Conservation (phyloP, 2,329 filamentous ascomycete species). For the Curvularia sp. region DNA sequence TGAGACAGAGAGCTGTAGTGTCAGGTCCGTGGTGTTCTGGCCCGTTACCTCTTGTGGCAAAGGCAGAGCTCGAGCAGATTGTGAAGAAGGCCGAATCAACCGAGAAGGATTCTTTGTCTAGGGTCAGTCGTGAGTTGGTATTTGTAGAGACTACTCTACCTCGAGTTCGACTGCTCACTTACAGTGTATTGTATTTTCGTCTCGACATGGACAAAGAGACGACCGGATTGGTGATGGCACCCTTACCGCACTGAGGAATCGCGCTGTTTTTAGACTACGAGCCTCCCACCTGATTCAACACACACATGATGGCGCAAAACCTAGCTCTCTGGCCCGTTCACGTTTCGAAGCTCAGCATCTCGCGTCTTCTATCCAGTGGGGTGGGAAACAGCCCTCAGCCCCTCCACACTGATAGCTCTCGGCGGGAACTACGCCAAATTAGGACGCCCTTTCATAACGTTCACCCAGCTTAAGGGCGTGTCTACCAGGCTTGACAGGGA, state of each 20-base stretch:
- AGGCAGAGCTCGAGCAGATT: conserved; percentile 33
- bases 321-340: conserved; percentile 30
- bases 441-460: conserved; percentile 27
- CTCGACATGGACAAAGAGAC: conserved; percentile 53
- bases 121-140: conserved; percentile 45
- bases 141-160: conserved; percentile 48
- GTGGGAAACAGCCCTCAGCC: conserved; percentile 43
- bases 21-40: conserved; percentile 44
- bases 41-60: conserved; percentile 44
- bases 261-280: conserved; percentile 46
- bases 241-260: conserved; percentile 41
- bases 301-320: conserved; percentile 30
- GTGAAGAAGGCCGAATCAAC: conserved; percentile 41
- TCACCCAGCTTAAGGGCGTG: conserved; percentile 19
- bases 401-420: conserved; percentile 32
- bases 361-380: conserved; percentile 34
- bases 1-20: conserved; percentile 41
- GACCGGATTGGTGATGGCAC: conserved; percentile 47
- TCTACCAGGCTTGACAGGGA: conserved; percentile 30
- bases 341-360: conserved; percentile 37
- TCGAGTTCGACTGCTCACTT: conserved; percentile 47
- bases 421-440: conserved; percentile 34
- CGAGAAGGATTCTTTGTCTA: conserved; percentile 49
- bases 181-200: conserved; percentile 40
- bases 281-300: conserved; percentile 28